Evolutionary conservation across 1,284 basidiomycete species (phyloP), one percentile per base, ranked within the genome.

Genomic region (Microbotryum silenes-acaulis): DNA sequence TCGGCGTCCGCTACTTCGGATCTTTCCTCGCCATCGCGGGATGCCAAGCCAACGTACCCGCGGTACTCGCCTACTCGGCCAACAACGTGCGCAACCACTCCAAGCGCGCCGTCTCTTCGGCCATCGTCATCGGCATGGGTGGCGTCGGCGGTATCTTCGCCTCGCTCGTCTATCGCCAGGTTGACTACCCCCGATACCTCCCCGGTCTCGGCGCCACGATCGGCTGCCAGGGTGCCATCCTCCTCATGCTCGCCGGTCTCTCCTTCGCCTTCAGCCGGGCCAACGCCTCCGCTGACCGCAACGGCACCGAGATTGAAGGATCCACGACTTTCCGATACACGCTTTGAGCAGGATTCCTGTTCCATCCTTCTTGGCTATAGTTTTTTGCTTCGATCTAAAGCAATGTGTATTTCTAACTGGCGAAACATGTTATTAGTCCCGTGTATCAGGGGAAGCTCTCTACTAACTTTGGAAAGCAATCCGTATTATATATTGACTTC

Each of bases 111-210:
- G 62, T 71, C 53, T 57, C 66, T 1, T 64, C 64, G 1, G 47
- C 84, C 82, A 54, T 91, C 85, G 69, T 90, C 87, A 52, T 77
- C 72, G 49, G 91, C 80, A 73, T 67, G 23, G 67, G 92, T 90
- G 60, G 94, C 86, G 56, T 78, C 33, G 78, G 78, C 25, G 78
- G 78, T 58, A 78, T 79, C 68, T 66, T 78, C 56, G 75, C 76
- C n/a, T 74, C 73, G n/a, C 54, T 55, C 50, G 53, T 64, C 10
- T 75, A 71, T 72, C 71, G 72, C 47, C 65, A 71, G 61, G 57
- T 33, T 14, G 66, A 73, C 66, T 67, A 58, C 61, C 71, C 70
- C 2, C 21, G 50, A 14, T 72, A 71, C 51, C 27, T 66, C 1
- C 63, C 64, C 16, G 64, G 65, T 18, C 54, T 68, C 14, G 51